phyloP scores from a whole-genome alignment of 179 eudicot genomes.

The Spinacia oleracea region DNA sequence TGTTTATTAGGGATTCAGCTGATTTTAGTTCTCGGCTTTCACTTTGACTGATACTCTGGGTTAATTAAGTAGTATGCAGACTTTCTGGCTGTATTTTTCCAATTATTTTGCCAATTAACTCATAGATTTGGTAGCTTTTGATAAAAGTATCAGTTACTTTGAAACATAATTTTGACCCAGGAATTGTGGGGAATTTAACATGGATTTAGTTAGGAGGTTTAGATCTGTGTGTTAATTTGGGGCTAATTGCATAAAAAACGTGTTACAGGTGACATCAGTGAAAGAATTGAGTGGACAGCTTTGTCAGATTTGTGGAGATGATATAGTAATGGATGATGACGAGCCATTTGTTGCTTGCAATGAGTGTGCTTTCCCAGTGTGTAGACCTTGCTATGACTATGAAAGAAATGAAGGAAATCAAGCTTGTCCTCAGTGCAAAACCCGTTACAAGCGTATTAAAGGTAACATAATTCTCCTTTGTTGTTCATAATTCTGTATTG shows the following conservation, averaged over 20 bases:
- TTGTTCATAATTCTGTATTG: background rate
- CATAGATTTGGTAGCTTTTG: constrained; percentile 21
- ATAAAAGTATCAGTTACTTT: constrained; percentile 4
- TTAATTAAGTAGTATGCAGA: background rate
- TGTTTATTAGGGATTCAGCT: constrained; percentile 10
- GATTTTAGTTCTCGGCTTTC: background rate
- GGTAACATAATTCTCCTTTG: constrained; percentile 37
- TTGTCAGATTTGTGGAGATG: constrained; percentile 92
- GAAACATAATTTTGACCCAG: background rate
- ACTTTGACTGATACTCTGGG: constrained; percentile 24
- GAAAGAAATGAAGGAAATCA: constrained; percentile 93
- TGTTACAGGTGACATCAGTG: constrained; percentile 68
- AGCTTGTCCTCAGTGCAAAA: constrained; percentile 93
- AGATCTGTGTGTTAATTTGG: constrained; percentile 24
- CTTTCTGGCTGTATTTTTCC: constrained; percentile 11
- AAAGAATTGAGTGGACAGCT: constrained; percentile 74
- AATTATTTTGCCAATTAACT: constrained; percentile 12
- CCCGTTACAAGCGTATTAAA: constrained; percentile 86
- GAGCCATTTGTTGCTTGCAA: constrained; percentile 98
- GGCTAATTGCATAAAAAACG: constrained; percentile 6
- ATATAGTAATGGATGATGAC: constrained; percentile 61
- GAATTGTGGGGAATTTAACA: background rate
- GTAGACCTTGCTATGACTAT: constrained; percentile 91
- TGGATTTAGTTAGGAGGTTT: constrained; percentile 13
- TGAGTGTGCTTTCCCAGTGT: constrained; percentile 98